A percentile compares a stretch with the other conserved stretches of the same genome.
Evolutionary conservation across 495 filamentous ascomycete species (phyloP).

Genomic region (Penicillium ochrochloron): DNA sequence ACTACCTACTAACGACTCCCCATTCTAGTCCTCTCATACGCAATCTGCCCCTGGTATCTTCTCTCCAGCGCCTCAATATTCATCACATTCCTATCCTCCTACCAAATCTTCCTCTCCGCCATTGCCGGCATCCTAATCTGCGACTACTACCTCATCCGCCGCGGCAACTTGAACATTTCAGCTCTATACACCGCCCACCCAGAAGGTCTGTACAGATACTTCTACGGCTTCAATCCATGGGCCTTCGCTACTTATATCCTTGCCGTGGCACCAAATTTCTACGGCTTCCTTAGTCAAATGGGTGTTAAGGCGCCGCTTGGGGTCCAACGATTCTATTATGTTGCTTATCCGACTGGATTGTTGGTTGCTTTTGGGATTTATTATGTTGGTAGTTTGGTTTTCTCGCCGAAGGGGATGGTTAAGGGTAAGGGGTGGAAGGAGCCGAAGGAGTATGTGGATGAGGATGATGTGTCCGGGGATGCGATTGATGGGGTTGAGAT

Average conservation of each 20-base stretch:
- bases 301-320: constrained; percentile 38
- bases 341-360: constrained; percentile 40
- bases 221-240: constrained; percentile 31
- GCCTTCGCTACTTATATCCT: constrained; percentile 35
- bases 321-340: constrained; percentile 40
- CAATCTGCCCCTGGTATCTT: constrained; percentile 42
- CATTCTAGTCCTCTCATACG: constrained; percentile 31
- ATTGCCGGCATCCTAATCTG: constrained; percentile 38
- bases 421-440: constrained; percentile 37
- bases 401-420: constrained; percentile 25
- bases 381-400: constrained; percentile 22
- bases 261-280: constrained; percentile 38
- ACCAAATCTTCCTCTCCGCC: constrained; percentile 40
- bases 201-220: constrained; percentile 25
- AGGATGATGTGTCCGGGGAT: constrained; percentile 20
- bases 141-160: constrained; percentile 40
- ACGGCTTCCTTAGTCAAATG: constrained; percentile 44
- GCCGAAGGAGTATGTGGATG: constrained; percentile 40
- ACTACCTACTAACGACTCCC: neutral
- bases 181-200: constrained; percentile 32
- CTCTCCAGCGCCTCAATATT: constrained; percentile 36
- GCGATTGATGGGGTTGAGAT: neutral
- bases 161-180: constrained; percentile 34
- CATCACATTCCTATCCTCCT: constrained; percentile 40
- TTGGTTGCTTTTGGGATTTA: constrained; percentile 35